These are phyloP conservation scores for Dothideomycetes sp. DNA, from an alignment of 2,329 filamentous ascomycete species.

Conservation along the genomic window DNA sequence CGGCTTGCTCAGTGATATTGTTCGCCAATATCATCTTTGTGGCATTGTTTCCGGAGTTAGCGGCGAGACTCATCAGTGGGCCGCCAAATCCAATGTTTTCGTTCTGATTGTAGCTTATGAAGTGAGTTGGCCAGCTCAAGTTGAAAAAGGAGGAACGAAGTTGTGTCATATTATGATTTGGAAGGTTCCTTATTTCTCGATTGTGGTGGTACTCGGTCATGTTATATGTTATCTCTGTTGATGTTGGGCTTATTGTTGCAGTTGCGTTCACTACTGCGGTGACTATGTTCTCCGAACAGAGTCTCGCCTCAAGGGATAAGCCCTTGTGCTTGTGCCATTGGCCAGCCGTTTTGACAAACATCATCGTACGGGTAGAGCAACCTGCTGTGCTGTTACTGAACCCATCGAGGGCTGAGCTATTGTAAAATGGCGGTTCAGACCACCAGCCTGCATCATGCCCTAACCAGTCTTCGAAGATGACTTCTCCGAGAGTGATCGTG, in stretches of 20 bases:
- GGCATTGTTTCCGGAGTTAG: not conserved
- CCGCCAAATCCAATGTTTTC: not conserved
- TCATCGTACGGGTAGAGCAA: not conserved
- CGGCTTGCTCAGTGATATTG: not conserved
- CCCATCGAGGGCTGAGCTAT: too few species aligned
- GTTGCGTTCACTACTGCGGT: not conserved
- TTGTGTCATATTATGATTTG: not conserved
- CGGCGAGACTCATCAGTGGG: not conserved
- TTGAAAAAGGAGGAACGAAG: not conserved
- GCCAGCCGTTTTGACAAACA: too few species aligned
- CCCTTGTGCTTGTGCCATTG: too few species aligned
- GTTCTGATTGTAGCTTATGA: not conserved
- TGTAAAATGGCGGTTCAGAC: too few species aligned
- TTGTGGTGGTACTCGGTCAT: not conserved
- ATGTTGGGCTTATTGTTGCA: not conserved
- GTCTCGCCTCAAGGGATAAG: too few species aligned
- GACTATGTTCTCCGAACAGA: not conserved
- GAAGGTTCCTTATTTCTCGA: not conserved
- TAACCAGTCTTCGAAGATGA: too few species aligned
- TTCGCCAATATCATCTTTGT: not conserved
- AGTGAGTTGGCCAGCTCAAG: not conserved
- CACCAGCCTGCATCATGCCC: not conserved
- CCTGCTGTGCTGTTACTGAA: not conserved
- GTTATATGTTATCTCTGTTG: not conserved
- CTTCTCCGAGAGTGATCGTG: not conserved